Conservation (phyloP, 2,329 filamentous ascomycete genomes). For the Calonectria crousiana region DNA sequence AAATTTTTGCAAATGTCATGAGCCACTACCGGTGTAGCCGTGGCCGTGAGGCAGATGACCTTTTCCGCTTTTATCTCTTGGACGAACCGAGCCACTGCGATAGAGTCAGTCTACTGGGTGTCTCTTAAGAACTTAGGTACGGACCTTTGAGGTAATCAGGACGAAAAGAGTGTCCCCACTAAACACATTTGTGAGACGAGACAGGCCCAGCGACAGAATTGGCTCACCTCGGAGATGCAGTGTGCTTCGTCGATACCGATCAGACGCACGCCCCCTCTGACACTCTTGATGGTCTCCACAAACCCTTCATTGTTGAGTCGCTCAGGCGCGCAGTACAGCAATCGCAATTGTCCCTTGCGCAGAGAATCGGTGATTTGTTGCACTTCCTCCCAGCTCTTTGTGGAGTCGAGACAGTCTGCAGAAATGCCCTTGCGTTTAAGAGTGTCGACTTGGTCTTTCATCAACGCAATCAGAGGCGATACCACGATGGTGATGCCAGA, state of each 20-base stretch:
- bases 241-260: slow-evolving; percentile 71
- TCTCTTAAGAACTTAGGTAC: slow-evolving; percentile 11
- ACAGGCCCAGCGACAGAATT: rapidly evolving
- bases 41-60: slow-evolving; percentile 71
- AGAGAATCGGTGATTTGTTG: slow-evolving; percentile 52
- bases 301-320: slow-evolving; percentile 72
- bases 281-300: slow-evolving; percentile 65
- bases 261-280: slow-evolving; percentile 67
- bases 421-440: slow-evolving; percentile 61
- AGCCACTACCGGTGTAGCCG: slow-evolving; percentile 68
- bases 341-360: slow-evolving; percentile 60
- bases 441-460: slow-evolving; percentile 72
- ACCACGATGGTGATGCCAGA: slow-evolving; percentile 68
- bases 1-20: slow-evolving; percentile 67
- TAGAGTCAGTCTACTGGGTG: background rate
- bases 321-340: slow-evolving; percentile 71
- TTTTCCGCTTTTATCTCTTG: slow-evolving; percentile 68
- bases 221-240: slow-evolving; percentile 60
- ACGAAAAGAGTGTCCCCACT: slow-evolving; percentile 63
- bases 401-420: slow-evolving; percentile 69
- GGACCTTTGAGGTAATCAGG: slow-evolving; percentile 64
- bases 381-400: slow-evolving; percentile 62
- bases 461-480: slow-evolving; percentile 67
- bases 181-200: slow-evolving; percentile 11
- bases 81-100: slow-evolving; percentile 64